Evolutionary conservation across 208 protist genomes (phyloP), one percentile per base, ranked within the genome.

Genomic region (Wallacemonas rigidus): DNA sequence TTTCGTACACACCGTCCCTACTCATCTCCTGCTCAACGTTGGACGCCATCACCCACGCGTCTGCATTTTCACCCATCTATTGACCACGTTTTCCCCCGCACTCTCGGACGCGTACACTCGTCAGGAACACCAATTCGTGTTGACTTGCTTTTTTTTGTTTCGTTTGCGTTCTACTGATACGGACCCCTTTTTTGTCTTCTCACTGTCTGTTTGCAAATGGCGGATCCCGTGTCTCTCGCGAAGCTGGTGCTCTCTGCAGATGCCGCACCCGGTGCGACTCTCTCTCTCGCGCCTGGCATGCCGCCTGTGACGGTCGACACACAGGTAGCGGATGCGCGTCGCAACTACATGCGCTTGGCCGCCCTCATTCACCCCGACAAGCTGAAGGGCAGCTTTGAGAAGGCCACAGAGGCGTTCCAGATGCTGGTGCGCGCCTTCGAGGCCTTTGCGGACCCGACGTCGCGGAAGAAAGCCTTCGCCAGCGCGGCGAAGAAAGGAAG

Each of bases 291-390:
- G 0, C 76, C 81, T 11, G 83, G 77, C 7, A 57, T 93, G 4
- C 76, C 86, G 8, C 77, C 87, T 0, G 86, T 96, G n/a, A 88
- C 78, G 15, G 56, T 53, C 1, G 75, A 87, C 14, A 94, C 89
- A 5, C 54, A 84, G 1, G 75, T 93, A 3, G 63, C 77, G 38
- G 91, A 93, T 55, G 88, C 87, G 9, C 82, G 91, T 4, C 80
- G 91, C 38, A 89, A 76, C 79, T 96, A 96, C 84, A 94, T 96
- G 87, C 74, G 82, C 2, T 72, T 96, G 26, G 91, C 91, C 17
- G 79, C 64, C 2, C 57, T 86, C 38, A 84, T 96, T 44, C 91
- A 96, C 73, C 91, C 91, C 0, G 91, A 96, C 71, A 93, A 92
- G 71, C 69, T 96, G n/a, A 76, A 90, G 54, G 71, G 58, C 43